phyloP scores from a whole-genome alignment of 345 rosid species.

The Gynandropsis gynandra region DNA sequence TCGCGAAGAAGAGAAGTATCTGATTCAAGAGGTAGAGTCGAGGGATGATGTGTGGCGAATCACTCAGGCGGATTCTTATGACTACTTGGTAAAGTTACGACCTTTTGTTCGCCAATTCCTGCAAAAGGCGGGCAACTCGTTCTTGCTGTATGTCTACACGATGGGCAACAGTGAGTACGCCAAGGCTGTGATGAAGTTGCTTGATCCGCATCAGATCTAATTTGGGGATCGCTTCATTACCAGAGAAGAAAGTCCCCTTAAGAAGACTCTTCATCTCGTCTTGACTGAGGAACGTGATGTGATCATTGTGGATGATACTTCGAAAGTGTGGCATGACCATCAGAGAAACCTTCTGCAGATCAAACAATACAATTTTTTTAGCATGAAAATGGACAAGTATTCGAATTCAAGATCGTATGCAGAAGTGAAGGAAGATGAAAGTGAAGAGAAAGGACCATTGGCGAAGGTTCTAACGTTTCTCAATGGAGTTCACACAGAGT shows the following conservation, averaged over 20 bases:
- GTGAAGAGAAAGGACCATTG: constrained; percentile 3
- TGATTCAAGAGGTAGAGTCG: constrained; percentile 1
- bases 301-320: constrained; percentile 16
- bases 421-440: constrained; percentile 10
- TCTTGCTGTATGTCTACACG: constrained; percentile 19
- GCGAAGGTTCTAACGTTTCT: constrained; percentile 6
- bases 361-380: not conserved
- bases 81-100: constrained; percentile 18
- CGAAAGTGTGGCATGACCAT: constrained; percentile 3
- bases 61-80: too few species aligned
- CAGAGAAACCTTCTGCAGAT: constrained; percentile 16
- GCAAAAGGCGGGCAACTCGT: constrained; percentile 15
- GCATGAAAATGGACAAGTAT: too few species aligned
- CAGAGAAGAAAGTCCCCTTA: not conserved
- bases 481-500: constrained; percentile 14
- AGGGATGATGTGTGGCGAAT: constrained; percentile 9
- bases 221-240: constrained; percentile 16
- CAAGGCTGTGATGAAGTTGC: constrained; percentile 1
- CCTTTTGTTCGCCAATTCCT: constrained; percentile 11
- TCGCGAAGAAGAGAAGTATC: constrained; percentile 12
- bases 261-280: constrained; percentile 11
- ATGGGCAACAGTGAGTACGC: not conserved
- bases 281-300: constrained; percentile 13
- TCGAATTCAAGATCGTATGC: not conserved
- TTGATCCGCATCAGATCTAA: constrained; percentile 10